phyloP scores from a whole-genome alignment of 345 rosid species.

The Eucalyptus leucophloia region DNA sequence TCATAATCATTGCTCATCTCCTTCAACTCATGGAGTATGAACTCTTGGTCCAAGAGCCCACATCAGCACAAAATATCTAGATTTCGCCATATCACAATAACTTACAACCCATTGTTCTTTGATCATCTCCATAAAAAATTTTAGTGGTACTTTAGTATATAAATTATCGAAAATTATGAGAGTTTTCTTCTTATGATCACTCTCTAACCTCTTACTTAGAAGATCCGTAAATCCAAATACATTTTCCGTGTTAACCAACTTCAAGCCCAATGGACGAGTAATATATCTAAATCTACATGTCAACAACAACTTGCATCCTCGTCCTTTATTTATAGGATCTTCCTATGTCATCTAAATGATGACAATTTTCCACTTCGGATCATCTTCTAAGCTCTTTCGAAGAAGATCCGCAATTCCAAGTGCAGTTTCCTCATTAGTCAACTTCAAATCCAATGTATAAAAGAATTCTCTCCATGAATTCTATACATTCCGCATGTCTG shows the following conservation, averaged over 20 bases:
- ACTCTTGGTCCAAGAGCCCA: not conserved
- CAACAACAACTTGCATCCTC: not conserved
- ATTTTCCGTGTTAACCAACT: not conserved
- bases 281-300: not conserved
- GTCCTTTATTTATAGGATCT: not conserved
- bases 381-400: not conserved
- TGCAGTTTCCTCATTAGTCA: not conserved
- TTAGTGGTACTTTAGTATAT: not conserved
- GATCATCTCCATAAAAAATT: not conserved
- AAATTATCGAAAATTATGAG: not conserved
- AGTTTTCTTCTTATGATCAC: not conserved
- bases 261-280: not conserved
- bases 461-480: not conserved
- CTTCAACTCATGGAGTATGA: not conserved
- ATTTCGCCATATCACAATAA: not conserved
- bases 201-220: not conserved
- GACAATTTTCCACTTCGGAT: not conserved
- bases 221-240: not conserved
- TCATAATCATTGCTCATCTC: not conserved
- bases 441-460: not conserved
- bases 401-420: not conserved
- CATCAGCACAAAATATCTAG: not conserved
- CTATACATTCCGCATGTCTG: not conserved
- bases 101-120: not conserved
- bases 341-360: not conserved